These are phyloP conservation scores for Boletus insuetus DNA, from an alignment of 768 basidiomycete species.

Conservation along the genomic window DNA sequence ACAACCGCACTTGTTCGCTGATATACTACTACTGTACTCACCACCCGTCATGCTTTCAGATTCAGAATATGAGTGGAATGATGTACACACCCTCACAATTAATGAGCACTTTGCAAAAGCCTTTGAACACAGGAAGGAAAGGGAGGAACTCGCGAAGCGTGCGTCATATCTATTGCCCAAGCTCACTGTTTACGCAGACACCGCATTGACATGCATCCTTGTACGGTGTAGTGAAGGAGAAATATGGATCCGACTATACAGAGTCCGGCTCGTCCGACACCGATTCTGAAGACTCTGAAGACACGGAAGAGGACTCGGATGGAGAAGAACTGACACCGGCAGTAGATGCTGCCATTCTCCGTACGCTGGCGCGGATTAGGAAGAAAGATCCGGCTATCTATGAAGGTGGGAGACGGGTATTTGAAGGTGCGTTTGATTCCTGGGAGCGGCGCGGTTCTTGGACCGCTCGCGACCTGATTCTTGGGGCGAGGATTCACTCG, in stretches of 20 bases:
- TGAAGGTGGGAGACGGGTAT: constrained; percentile 62
- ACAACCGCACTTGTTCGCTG: too few relatives aligned
- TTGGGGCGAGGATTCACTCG: background rate
- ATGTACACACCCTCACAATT: constrained; percentile 54
- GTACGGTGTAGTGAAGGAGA: constrained; percentile 67
- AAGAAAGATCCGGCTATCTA: constrained; percentile 86
- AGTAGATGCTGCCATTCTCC: constrained; percentile 89
- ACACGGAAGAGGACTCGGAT: constrained; percentile 88
- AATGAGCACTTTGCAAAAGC: constrained; percentile 81
- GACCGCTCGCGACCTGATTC: background rate
- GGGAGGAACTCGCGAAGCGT: constrained; percentile 82
- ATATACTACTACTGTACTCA: too few relatives aligned
- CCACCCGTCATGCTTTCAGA: constrained; percentile 43
- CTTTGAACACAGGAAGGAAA: constrained; percentile 77
- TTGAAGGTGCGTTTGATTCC: constrained; percentile 59
- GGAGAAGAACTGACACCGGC: constrained; percentile 93
- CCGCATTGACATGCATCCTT: background rate
- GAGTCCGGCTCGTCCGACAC: constrained; percentile 8
- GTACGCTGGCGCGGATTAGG: constrained; percentile 86
- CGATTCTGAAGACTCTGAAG: constrained; percentile 58
- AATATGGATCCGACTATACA: constrained; percentile 77
- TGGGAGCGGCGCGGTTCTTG: background rate
- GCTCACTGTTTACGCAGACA: background rate
- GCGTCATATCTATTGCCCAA: constrained; percentile 26
- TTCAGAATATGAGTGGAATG: constrained; percentile 43